These are phyloP conservation scores for Zoysia matrella DNA, from an alignment of 202 grass and related monocot genomes.

Conservation along the genomic window DNA sequence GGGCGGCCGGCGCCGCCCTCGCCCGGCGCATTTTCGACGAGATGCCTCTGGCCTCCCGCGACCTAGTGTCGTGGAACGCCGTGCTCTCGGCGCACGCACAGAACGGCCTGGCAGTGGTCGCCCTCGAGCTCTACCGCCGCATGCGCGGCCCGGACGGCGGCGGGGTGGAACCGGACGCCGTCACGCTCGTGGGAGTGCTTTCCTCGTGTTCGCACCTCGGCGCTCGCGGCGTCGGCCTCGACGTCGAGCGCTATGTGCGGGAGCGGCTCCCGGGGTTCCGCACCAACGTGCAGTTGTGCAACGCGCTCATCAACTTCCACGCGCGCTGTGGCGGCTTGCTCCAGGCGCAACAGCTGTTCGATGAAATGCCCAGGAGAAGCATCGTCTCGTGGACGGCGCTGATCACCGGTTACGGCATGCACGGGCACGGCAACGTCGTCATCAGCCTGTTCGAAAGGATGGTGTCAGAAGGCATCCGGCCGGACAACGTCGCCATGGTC, in stretches of 20 bases:
- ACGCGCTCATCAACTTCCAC: constrained; percentile 74
- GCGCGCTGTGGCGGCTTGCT: constrained; percentile 54
- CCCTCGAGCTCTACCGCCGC: constrained; percentile 55
- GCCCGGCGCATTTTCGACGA: constrained; percentile 59
- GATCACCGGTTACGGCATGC: constrained; percentile 70
- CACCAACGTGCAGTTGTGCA: constrained; percentile 62
- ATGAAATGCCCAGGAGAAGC: constrained; percentile 57
- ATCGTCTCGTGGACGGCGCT: constrained; percentile 74
- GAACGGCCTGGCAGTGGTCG: constrained; percentile 57
- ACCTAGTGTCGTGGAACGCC: constrained; percentile 73
- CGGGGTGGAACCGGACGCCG: constrained; percentile 56
- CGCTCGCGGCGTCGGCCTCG: constrained; percentile 46
- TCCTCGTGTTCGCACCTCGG: constrained; percentile 68
- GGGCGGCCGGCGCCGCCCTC: constrained; percentile 38
- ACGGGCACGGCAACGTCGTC: constrained; percentile 51
- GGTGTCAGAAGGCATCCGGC: constrained; percentile 49
- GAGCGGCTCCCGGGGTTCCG: constrained; percentile 29
- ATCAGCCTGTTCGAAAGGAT: constrained; percentile 59
- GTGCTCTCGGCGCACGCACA: constrained; percentile 65
- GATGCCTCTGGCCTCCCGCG: constrained; percentile 50
- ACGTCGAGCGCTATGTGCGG: constrained; percentile 43
- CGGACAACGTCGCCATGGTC: constrained; percentile 59
- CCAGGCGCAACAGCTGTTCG: constrained; percentile 58
- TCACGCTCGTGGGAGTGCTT: constrained; percentile 67
- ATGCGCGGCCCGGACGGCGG: constrained; percentile 42